Evolutionary conservation across 1,284 basidiomycete genomes (phyloP), one percentile per base, ranked within the genome.

Genomic region (Kalmanozyma brasiliensis): DNA sequence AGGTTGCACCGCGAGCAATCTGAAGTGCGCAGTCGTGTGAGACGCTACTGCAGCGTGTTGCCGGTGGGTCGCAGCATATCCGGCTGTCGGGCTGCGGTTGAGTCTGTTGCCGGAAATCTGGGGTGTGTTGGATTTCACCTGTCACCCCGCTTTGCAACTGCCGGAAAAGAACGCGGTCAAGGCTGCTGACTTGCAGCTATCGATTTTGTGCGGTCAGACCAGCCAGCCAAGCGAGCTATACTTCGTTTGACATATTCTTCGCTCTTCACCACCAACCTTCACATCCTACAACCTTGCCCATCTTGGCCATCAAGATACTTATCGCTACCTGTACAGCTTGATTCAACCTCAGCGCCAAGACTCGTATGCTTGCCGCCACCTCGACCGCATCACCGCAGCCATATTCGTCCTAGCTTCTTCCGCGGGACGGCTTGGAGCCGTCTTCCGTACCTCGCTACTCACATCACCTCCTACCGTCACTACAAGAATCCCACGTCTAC

Each of bases 371-470:
- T n/a, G 36, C 30, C 20, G 10, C 24, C 8, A 29, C 24, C 38
- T 49, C 22, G 23, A 36, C 36, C 41, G 47, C 47, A 40, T 35
- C 47, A 30, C 43, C 36, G 51, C 55, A 58, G 55, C 62, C 62
- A 65, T 65, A 59, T 47, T 59, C 56, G 44, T 34, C 38, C 51
- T 49, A 35, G 37, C 19, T 23, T 24, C 37, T 23, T 23, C 43
- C 35, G 47, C 62, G 56, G 62, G 55, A 58, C 62, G 62, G 62
- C 49, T 53, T 24, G 55, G 46, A 42, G 49, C 49, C 46, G 46
- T 58, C 32, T 42, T 59, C 51, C 51, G 51, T 38, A 49, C 46
- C 51, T 59, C 55, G 55, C 51, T 58, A 17, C 20, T 47, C 42
- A 19, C 35, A 17, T 45, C 19, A 32, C 7, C 20, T 40, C 24